These are phyloP conservation scores for Collybiopsis luxurians DNA, from an alignment of 768 basidiomycete genomes.

Conservation along the genomic window DNA sequence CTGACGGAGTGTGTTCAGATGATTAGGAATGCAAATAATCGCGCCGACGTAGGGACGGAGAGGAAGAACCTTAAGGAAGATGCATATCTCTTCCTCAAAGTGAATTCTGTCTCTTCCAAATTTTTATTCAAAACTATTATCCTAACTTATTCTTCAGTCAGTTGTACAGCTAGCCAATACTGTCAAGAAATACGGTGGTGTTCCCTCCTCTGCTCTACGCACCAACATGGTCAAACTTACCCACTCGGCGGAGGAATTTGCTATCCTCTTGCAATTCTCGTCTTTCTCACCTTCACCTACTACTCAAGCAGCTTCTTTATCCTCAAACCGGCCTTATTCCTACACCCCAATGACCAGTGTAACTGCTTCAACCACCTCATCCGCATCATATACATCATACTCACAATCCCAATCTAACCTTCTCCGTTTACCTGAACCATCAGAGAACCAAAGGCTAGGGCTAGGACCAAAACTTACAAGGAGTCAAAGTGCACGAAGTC, in stretches of 20 bases:
- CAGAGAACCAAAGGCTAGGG: constrained; percentile 34
- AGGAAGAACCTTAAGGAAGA: constrained; percentile 69
- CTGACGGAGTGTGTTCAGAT: constrained; percentile 57
- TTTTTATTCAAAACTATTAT: too few relatives aligned
- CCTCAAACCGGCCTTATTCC: constrained; percentile 49
- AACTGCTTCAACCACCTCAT: background rate
- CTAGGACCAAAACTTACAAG: constrained; percentile 56
- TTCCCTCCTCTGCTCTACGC: constrained; percentile 61
- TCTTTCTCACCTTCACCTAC: constrained; percentile 59
- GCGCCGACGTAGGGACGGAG: constrained; percentile 49
- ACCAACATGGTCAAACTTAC: constrained; percentile 74
- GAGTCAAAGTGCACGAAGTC: constrained; percentile 52
- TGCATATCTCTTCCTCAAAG: constrained; percentile 81
- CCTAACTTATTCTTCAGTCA: constrained; percentile 51
- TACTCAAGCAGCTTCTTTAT: background rate
- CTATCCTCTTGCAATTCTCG: constrained; percentile 82
- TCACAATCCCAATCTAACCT: constrained; percentile 16
- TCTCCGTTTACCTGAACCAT: constrained; percentile 26
- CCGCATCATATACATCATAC: background rate
- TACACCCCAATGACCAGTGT: constrained; percentile 51
- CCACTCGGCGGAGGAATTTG: constrained; percentile 83
- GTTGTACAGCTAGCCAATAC: constrained; percentile 75
- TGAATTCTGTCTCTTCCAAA: too few relatives aligned
- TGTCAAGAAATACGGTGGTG: constrained; percentile 61
- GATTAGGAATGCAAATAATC: constrained; percentile 39